These are phyloP conservation scores for Microbotryum lychnidis-dioicae DNA, from an alignment of 1,284 basidiomycete species.

Conservation along the genomic window DNA sequence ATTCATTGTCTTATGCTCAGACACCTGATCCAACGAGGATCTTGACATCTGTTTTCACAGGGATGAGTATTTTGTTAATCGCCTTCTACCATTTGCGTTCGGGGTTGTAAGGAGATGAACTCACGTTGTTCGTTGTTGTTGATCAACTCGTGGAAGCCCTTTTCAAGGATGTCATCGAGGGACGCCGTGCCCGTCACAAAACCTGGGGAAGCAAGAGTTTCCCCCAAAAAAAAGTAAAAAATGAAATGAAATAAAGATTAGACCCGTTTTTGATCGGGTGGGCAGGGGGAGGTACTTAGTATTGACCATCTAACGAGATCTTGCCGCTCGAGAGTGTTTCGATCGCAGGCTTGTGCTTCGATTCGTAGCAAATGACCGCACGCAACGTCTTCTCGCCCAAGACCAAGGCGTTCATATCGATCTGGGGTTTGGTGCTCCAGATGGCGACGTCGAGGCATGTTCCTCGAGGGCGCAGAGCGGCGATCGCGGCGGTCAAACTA, in stretches of 20 bases:
- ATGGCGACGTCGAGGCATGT: slow-evolving; percentile 38
- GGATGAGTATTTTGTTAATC: not conserved
- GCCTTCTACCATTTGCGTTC: too few species aligned
- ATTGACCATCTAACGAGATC: slow-evolving; percentile 33
- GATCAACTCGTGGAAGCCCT: slow-evolving; percentile 38
- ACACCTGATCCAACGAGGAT: slow-evolving; percentile 13
- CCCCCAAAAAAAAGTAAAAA: too few species aligned
- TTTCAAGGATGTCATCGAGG: slow-evolving; percentile 39
- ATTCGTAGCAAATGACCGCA: slow-evolving; percentile 33
- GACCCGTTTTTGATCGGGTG: too few species aligned
- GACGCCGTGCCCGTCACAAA: slow-evolving; percentile 38
- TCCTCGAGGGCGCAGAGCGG: slow-evolving; percentile 35
- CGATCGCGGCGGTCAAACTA: slow-evolving; percentile 35
- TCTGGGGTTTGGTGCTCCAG: slow-evolving; percentile 34
- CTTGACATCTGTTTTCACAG: slow-evolving; percentile 19
- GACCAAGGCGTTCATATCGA: slow-evolving; percentile 37
- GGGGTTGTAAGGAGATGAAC: not conserved
- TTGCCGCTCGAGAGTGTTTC: slow-evolving; percentile 35
- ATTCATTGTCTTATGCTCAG: too few species aligned
- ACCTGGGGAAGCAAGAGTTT: not conserved
- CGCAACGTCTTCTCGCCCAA: slow-evolving; percentile 37
- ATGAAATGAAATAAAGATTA: too few species aligned
- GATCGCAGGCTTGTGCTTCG: slow-evolving; percentile 36
- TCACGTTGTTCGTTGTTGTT: slow-evolving; percentile 38
- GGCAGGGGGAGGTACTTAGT: too few species aligned